Percentiles rank a stretch among this genome's conserved stretches.
Conservation (phyloP, 345 rosid species). For the Dipteronia sinensis region DNA sequence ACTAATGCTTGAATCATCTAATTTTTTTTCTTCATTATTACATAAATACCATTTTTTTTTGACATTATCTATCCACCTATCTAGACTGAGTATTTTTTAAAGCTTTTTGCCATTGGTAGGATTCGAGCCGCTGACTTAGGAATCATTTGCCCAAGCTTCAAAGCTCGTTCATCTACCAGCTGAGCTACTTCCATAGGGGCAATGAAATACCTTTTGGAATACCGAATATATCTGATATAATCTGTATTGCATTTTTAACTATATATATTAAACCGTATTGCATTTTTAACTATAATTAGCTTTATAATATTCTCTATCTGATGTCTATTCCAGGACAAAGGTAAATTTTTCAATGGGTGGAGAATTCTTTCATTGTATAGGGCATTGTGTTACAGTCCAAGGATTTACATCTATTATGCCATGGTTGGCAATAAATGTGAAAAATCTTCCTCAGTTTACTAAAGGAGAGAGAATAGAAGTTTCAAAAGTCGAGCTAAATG, state of each 20-base stretch:
- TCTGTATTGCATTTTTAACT: neutral
- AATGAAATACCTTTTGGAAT: neutral
- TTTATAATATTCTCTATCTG: neutral
- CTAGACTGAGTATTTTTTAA: no score
- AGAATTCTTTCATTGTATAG: slow-evolving; percentile 79
- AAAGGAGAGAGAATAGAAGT: slow-evolving; percentile 75
- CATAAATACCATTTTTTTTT: no score
- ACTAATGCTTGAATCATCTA: neutral
- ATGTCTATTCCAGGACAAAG: slow-evolving; percentile 61
- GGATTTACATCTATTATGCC: slow-evolving; percentile 95
- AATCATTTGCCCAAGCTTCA: no score
- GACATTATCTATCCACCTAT: no score
- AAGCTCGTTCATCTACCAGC: no score
- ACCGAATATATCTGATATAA: neutral
- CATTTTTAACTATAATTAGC: neutral
- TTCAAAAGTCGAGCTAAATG: slow-evolving; percentile 71
- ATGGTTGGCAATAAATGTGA: slow-evolving; percentile 81
- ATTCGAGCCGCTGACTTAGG: no score
- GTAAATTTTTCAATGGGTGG: slow-evolving; percentile 77
- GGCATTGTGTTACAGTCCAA: slow-evolving; percentile 57
- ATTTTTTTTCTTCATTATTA: neutral
- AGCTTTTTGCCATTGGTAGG: no score
- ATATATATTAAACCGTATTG: neutral
- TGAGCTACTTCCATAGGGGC: no score
- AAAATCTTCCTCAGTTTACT: slow-evolving; percentile 66